phyloP scores from a whole-genome alignment of 768 basidiomycete genomes.

The Kwoniella shandongensis region DNA sequence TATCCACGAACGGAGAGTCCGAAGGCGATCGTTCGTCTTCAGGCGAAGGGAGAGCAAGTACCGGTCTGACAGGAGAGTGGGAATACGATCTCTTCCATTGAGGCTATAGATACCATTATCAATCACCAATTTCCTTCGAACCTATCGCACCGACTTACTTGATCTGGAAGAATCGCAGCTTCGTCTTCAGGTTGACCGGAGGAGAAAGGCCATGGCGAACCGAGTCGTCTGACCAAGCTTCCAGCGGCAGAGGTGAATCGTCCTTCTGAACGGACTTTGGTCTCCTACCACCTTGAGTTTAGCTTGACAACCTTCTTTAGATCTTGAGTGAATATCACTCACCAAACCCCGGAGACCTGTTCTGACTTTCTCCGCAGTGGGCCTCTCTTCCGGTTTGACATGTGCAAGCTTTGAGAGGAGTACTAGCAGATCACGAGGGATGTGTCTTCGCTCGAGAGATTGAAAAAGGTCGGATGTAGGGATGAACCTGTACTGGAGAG shows the following conservation, averaged over 20 bases:
- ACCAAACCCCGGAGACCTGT: constrained; percentile 71
- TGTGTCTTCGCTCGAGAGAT: constrained; percentile 67
- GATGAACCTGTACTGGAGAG: constrained; percentile 56
- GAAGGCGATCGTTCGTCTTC: constrained; percentile 5
- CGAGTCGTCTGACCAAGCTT: constrained; percentile 17
- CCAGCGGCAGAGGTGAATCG: constrained; percentile 4
- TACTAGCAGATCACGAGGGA: constrained; percentile 70
- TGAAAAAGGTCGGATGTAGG: constrained; percentile 60
- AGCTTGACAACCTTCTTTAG: no score
- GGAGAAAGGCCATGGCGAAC: constrained; percentile 6
- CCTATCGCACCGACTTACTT: no score
- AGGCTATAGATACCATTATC: not conserved
- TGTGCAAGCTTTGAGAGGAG: constrained; percentile 72
- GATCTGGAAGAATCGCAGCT: not conserved
- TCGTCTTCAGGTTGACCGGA: not conserved
- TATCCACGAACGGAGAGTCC: not conserved
- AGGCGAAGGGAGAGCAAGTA: constrained; percentile 24
- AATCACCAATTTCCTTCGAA: no score
- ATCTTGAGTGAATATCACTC: constrained; percentile 42
- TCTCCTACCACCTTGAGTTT: no score
- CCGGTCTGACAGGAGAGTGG: constrained; percentile 19
- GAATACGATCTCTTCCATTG: not conserved
- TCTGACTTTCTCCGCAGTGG: constrained; percentile 71
- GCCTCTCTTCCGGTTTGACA: constrained; percentile 63
- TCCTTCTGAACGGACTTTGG: constrained; percentile 4